These are phyloP conservation scores for Botrytis hyacinthi DNA, from an alignment of 2,329 filamentous ascomycete species.

Conservation along the genomic window DNA sequence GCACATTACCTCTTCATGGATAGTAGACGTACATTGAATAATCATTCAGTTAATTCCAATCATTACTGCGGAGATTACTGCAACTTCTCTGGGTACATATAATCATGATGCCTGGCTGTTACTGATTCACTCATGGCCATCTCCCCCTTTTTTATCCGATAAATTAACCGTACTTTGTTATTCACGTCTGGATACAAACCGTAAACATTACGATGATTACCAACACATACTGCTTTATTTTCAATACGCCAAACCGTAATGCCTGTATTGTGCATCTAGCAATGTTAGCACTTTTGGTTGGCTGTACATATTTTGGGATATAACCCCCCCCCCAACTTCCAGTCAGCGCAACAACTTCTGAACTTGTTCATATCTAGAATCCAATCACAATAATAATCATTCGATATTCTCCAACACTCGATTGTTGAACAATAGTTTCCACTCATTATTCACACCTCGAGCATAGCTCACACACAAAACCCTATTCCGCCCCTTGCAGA, in stretches of 20 bases:
- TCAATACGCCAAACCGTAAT: not conserved
- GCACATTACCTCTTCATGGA: not conserved
- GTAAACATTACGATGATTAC: not conserved
- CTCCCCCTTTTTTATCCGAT: not conserved
- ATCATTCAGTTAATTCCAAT: not conserved
- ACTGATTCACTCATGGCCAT: not conserved
- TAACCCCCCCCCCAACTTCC: not conserved
- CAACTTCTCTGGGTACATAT: accelerated
- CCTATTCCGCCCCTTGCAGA: not conserved
- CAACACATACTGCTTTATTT: not conserved
- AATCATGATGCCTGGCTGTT: accelerated
- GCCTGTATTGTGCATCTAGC: not conserved
- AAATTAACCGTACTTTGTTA: not conserved
- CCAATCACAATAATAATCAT: not conserved
- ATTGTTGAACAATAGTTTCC: not conserved
- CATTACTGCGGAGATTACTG: accelerated
- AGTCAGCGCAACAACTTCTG: not conserved
- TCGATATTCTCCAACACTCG: not conserved
- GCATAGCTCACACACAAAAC: not conserved
- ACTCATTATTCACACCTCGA: not conserved
- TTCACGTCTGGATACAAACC: not conserved
- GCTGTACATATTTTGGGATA: too few species aligned
- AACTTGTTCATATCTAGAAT: not conserved
- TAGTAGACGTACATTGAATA: accelerated
- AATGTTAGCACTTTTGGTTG: too few species aligned